These are phyloP conservation scores for Carex parvula DNA, from an alignment of 176 grass and related monocot species.

Conservation along the genomic window DNA sequence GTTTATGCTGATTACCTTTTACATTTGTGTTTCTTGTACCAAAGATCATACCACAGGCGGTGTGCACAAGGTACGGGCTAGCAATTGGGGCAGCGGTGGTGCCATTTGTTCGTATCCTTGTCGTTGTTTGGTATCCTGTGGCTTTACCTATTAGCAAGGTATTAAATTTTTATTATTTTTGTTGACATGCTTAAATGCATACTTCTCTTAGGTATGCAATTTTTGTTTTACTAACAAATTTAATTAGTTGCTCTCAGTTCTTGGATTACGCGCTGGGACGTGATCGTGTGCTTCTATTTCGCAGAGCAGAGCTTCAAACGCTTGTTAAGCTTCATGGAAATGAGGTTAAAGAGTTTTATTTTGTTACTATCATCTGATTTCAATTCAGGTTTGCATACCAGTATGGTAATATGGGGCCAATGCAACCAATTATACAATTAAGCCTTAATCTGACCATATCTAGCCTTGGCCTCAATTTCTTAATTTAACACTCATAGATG, in stretches of 20 bases:
- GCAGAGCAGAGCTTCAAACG: constrained; percentile 80
- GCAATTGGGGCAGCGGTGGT: constrained; percentile 71
- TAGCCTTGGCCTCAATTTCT: not conserved
- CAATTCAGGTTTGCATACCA: not conserved
- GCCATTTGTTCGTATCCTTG: constrained; percentile 65
- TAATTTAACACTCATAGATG: not conserved
- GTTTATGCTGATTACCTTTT: not conserved
- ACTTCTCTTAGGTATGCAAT: not conserved
- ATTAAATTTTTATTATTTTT: not conserved
- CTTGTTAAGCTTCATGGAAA: constrained; percentile 78
- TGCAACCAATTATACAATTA: not conserved
- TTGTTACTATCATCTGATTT: not conserved
- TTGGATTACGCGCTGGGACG: constrained; percentile 60
- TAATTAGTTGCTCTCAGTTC: constrained; percentile 39
- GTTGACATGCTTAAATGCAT: not conserved
- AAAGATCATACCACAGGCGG: constrained; percentile 76
- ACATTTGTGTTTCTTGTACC: not conserved
- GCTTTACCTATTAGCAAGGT: constrained; percentile 92
- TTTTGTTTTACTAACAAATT: constrained; percentile 14
- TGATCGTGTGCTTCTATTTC: constrained; percentile 64
- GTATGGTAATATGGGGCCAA: not conserved
- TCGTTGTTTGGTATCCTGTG: constrained; percentile 73
- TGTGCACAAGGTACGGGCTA: constrained; percentile 67
- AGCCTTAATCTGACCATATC: not conserved
- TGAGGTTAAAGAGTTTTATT: constrained; percentile 43